Base-by-base conservation (phyloP, 768 basidiomycete species). In the Leccinum variicolor region DNA sequence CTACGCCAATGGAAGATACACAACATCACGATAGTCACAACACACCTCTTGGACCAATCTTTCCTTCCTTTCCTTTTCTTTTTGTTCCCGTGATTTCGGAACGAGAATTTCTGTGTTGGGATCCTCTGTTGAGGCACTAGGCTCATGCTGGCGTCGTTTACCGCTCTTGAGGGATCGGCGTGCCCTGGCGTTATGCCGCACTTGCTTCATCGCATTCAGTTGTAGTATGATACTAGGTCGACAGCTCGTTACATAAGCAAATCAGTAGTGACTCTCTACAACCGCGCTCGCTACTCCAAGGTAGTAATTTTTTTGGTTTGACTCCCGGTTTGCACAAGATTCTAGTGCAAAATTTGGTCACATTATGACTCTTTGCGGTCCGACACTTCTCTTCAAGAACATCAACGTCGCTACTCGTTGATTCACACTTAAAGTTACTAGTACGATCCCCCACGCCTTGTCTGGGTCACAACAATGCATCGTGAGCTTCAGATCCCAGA, bases 101-200 rank as follows among this genome's bases (percentile, higher is more conserved):
- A 75, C 74, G 47, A 87, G 64, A 39, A 91, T 79, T 14, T 76
- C 77, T 39, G 83, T 82, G 73, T 88, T 87, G 51, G 84, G 66
- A 66, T 87, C 83, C 52, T 69, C 70, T 50, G 63, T 64, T 11
- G 64, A 53, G 7, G 60, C 59, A 52, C 61, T 60, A 39, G 61
- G 61, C 31, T 65, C 51, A 60, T 68, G 68, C 64, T 70, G 75
- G 36, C 66, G 51, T 66, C 83, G 84, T 41, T 76, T 76, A 33
- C 84, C 81, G 63, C 86, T 89, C 72, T 90, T 90, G 50, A 79
- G 74, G 21, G 83, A 82, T 43, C 83, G 79, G 55, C 90, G 81
- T 2, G 89, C 91, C 66, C 84, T 88, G 9, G 84, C 79, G 66
- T 90, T 92, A 69, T 79, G 78, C 48, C 52, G 65, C 28, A 49